A percentile compares a stretch with the other conserved stretches of the same genome.
Evolutionary conservation across 768 basidiomycete genomes (phyloP).

Genomic region (Podaxis sp.): DNA sequence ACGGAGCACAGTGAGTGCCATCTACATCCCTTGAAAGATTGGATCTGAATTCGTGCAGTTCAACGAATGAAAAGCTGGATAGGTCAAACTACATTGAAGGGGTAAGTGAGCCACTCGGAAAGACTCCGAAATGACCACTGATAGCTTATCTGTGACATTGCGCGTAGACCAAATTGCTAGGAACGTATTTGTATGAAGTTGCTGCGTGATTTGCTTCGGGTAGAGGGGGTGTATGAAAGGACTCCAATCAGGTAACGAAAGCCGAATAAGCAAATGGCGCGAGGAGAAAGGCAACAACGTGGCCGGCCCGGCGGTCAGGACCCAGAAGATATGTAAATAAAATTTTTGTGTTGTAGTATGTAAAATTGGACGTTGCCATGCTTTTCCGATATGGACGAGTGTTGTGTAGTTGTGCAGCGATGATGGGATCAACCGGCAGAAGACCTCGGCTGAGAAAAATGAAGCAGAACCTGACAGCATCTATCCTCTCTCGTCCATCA

Average conservation of each 20-base stretch:
- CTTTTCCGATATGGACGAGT: neutral
- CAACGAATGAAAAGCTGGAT: slow-evolving; percentile 95
- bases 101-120: slow-evolving; percentile 40
- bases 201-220: slow-evolving; percentile 23
- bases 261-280: neutral
- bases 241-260: neutral
- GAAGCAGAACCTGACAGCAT: neutral
- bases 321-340: neutral
- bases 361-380: neutral
- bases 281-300: neutral
- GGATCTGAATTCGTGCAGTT: slow-evolving; percentile 40
- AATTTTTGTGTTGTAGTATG: neutral
- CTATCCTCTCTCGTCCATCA: neutral
- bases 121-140: slow-evolving; percentile 4
- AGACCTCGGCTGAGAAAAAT: neutral
- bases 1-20: slow-evolving; percentile 81
- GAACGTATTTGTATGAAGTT: slow-evolving; percentile 80
- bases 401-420: neutral
- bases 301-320: neutral
- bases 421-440: neutral
- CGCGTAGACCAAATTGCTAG: slow-evolving; percentile 69
- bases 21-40: neutral
- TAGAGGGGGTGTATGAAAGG: neutral
- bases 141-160: neutral
- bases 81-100: slow-evolving; percentile 85